Base-by-base conservation (phyloP, 352 stramenopile genomes). In the Phytopythium helicoides region DNA sequence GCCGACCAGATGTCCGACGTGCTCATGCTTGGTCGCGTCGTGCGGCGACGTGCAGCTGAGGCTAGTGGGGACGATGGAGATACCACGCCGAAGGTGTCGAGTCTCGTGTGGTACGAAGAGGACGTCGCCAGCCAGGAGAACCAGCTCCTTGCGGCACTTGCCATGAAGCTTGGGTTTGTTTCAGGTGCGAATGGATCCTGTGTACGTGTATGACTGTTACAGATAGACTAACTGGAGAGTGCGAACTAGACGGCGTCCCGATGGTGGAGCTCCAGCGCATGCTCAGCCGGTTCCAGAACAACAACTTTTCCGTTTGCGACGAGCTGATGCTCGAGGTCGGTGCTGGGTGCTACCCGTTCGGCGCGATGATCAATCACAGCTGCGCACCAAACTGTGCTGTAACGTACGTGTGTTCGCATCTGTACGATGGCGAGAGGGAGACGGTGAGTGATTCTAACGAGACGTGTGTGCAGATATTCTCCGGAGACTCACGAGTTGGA, bases 281-380 rank as follows among this genome's bases (percentile, higher is more conserved):
- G 76, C 60, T 92, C 28, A 82, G 78, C 56, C 76, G 81, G 14
- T 90, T 90, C 54, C 68, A 67, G 34, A 82, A 76, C 59, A 92
- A 92, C 64, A 92, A 92, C 33, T 89, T 90, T 31, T 70, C 66
- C n/a, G 85, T 92, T 56, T 80, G 64, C 14, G 79, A 92, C 52
- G 79, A 86, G 10, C 28, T 81, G 40, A 45, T 90, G 28, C 31
- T 86, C 10, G 65, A 77, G 14, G 25, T 88, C 9, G 81, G 76
- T 5, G 70, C 68, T 0, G 81, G 81, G 3, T 92, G 79, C 62
- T 88, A 73, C 41, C 68, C 75, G 5, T 52, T 89, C 1, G 81
- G 64, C 1, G 79, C 81, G 2, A 92, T 92, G 81, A 64, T 86
- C 54, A 92, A 90, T 45, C 79, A 92, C 52, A 90, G 75, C 55